Evolutionary conservation across 768 basidiomycete genomes (phyloP).

Genomic region (Naganishia antarctica): DNA sequence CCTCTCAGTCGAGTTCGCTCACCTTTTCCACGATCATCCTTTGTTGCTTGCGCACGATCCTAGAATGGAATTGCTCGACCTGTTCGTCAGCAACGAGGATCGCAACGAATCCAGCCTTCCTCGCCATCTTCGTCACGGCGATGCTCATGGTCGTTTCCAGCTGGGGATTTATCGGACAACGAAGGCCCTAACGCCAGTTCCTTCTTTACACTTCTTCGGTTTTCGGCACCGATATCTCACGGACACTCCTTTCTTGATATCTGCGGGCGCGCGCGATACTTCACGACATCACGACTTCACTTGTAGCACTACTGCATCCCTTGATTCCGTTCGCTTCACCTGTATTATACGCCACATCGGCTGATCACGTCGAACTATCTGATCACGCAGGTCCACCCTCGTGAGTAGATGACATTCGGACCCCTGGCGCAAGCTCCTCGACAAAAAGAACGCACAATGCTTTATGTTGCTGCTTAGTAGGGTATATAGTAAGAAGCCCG

Average conservation of each 20-base stretch:
- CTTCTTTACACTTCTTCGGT: no score
- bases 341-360: no score
- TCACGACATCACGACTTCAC: neutral
- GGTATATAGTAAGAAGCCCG: no score
- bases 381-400: no score
- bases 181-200: neutral
- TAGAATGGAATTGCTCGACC: conserved; percentile 51
- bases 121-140: conserved; percentile 42
- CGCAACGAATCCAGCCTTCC: conserved; percentile 35
- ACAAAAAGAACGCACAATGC: no score
- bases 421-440: no score
- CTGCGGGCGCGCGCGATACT: neutral
- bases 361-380: no score
- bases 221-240: no score
- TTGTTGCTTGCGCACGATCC: neutral
- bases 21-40: neutral
- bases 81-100: conserved; percentile 46
- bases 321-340: no score
- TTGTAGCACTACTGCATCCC: neutral
- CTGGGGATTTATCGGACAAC: conserved; percentile 33
- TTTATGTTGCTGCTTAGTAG: no score
- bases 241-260: conserved; percentile 5
- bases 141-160: conserved; percentile 40
- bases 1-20: neutral
- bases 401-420: no score